phyloP scores from a whole-genome alignment of 2,329 filamentous ascomycete species.

The Colletotrichum sp. region DNA sequence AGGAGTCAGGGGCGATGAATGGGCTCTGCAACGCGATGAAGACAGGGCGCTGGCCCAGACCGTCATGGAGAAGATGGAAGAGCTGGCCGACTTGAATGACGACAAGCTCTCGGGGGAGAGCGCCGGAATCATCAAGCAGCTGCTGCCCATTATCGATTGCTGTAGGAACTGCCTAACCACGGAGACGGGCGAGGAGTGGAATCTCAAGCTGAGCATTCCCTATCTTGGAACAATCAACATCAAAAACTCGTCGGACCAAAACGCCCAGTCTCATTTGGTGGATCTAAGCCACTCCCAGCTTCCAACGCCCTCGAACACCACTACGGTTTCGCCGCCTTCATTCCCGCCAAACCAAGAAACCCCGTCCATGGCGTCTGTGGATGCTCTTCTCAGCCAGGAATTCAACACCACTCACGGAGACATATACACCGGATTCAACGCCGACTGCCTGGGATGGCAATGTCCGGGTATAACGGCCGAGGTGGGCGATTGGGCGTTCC shows the following conservation, averaged over 20 bases:
- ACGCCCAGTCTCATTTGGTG: background rate
- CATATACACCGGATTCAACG: conserved; percentile 19
- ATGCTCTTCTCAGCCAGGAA: background rate
- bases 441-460: conserved; percentile 17
- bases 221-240: conserved; percentile 54
- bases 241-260: conserved; percentile 18
- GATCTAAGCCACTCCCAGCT: conserved; percentile 13
- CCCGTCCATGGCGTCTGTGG: conserved; percentile 4
- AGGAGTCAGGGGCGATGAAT: conserved; percentile 21
- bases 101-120: conserved; percentile 48
- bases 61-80: conserved; percentile 38
- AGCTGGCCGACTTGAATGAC: conserved; percentile 40
- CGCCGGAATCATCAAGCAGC: conserved; percentile 45
- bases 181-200: conserved; percentile 22
- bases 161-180: conserved; percentile 9
- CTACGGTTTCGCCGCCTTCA: conserved; percentile 5
- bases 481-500: conserved; percentile 43
- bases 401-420: conserved; percentile 6
- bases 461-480: conserved; percentile 34
- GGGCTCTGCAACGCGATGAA: conserved; percentile 29
- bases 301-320: conserved; percentile 7
- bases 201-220: conserved; percentile 47
- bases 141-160: conserved; percentile 45
- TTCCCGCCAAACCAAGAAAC: background rate
- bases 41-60: conserved; percentile 42